Percentiles rank a stretch among this genome's conserved stretches.
These are phyloP conservation scores for Penicillium ochrochloron DNA, from an alignment of 495 filamentous ascomycete genomes.

Conservation along the genomic window DNA sequence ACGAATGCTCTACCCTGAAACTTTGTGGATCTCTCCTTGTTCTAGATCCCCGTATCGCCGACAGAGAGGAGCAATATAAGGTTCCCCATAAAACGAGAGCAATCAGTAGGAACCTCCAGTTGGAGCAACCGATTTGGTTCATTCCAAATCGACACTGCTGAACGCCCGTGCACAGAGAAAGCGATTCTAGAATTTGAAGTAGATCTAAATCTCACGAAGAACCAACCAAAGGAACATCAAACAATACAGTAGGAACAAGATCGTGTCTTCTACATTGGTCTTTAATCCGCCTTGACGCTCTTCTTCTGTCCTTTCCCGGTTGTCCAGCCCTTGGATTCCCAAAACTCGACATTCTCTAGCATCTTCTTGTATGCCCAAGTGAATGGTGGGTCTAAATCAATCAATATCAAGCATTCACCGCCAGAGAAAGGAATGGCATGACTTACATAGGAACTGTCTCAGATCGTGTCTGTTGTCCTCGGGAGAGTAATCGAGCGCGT, in stretches of 20 bases:
- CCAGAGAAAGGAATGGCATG: not conserved
- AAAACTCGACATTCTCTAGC: slow-evolving; percentile 45
- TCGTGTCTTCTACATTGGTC: not conserved
- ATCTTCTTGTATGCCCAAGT: slow-evolving; percentile 50
- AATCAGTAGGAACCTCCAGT: not conserved
- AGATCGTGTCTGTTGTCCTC: slow-evolving; percentile 75
- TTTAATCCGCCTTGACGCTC: slow-evolving; percentile 46
- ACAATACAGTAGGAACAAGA: not conserved
- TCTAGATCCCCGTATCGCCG: not conserved
- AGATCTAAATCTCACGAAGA: slow-evolving; percentile 2
- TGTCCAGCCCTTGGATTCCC: slow-evolving; percentile 47
- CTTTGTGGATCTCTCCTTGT: not conserved
- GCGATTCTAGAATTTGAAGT: not conserved
- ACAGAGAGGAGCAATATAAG: not conserved
- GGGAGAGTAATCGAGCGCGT: slow-evolving; percentile 59
- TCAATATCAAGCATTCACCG: not conserved
- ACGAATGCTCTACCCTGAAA: not conserved
- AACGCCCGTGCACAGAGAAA: not conserved
- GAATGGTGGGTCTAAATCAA: slow-evolving; percentile 39
- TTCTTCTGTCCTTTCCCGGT: slow-evolving; percentile 45
- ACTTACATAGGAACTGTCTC: slow-evolving; percentile 58
- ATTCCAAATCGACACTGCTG: not conserved
- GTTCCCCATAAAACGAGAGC: not conserved
- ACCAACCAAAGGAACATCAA: not conserved
- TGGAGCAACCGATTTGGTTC: not conserved